Base-by-base conservation (phyloP, 208 protist genomes). In the Acanthamoeba polyphaga region DNA sequence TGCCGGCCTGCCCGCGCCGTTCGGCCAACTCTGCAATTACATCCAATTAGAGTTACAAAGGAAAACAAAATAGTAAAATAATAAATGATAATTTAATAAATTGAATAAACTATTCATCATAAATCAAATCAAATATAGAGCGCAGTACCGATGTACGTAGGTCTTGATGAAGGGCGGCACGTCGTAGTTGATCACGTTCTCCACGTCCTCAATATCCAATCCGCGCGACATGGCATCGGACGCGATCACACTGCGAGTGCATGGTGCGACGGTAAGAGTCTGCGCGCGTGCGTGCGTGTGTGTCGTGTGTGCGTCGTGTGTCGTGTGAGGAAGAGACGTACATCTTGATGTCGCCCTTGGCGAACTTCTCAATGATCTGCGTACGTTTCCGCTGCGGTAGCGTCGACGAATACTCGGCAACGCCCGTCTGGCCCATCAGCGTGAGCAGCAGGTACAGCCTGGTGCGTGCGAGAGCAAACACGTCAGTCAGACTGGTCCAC, bases 181-280 rank as follows among this genome's bases (percentile, higher is more conserved):
- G 62, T 98, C 97, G 89, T 98, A 98, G 82, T 95, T 97, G 80
- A 98, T 95, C 17, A 98, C 97, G 34, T 89, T 70, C 19, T 89
- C 38, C 24, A 98, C 93, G 27, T 94, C 95, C 3, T 95, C 94
- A 24, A 98, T 55, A 55, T 98, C 97, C 62, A 98, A 95, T 1
- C 97, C 97, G 10, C 97, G 91, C 22, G 97, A 88, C 97, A 98
- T 97, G 49, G 97, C 95, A 72, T 98, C 97, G 22, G 96, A 97
- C 24, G 95, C 97, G 2, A 98, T 78, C n/a, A 98, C 32, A 12
- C 96, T 60, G n/a, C 53, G 8, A 2, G 38, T 2, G 38, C 38
- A 43, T 43, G 38, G 38, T 43, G 38, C 38, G 38, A 43, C 38
- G 4, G 38, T 43, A 10, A 70, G 24, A 10, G 24, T 22, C 22